phyloP scores from a whole-genome alignment of 2,329 filamentous ascomycete genomes.

The Biscogniauxia marginata region DNA sequence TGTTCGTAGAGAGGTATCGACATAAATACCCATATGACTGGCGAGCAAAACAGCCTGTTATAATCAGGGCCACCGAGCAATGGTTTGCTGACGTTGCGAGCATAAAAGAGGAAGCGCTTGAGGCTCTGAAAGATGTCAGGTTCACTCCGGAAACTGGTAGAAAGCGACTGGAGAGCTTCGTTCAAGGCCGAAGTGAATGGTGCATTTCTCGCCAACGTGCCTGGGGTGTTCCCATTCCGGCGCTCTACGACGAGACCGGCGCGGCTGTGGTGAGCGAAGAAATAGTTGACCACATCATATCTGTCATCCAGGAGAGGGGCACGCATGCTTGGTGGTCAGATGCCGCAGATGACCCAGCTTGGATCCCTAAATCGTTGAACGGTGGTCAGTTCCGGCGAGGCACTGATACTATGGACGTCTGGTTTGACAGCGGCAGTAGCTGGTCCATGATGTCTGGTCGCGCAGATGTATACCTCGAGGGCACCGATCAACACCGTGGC shows the following conservation, averaged over 20 bases:
- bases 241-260: slow-evolving; percentile 72
- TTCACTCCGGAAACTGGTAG: slow-evolving; percentile 78
- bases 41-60: slow-evolving; percentile 90
- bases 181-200: slow-evolving; percentile 89
- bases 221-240: slow-evolving; percentile 96
- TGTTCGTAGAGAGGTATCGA: slow-evolving; percentile 67
- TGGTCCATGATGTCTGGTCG: slow-evolving; percentile 65
- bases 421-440: slow-evolving; percentile 97
- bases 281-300: slow-evolving; percentile 81
- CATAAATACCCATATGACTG: slow-evolving; percentile 99
- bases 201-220: slow-evolving; percentile 94
- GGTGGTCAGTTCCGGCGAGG: slow-evolving; percentile 67
- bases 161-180: slow-evolving; percentile 77
- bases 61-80: slow-evolving; percentile 88
- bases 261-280: slow-evolving; percentile 76
- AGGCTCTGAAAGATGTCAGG: slow-evolving; percentile 66
- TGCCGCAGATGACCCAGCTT: slow-evolving; percentile 67
- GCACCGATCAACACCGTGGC: slow-evolving; percentile 91
- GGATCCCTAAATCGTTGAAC: slow-evolving; percentile 67
- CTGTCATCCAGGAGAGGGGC: slow-evolving; percentile 71
- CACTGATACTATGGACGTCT: slow-evolving; percentile 97
- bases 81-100: slow-evolving; percentile 93
- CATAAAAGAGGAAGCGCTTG: slow-evolving; percentile 73
- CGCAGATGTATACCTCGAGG: slow-evolving; percentile 90
- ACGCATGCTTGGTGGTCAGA: slow-evolving; percentile 97